Evolutionary conservation across 1,284 basidiomycete species (phyloP).

Genomic region (Microbotryum violaceum): DNA sequence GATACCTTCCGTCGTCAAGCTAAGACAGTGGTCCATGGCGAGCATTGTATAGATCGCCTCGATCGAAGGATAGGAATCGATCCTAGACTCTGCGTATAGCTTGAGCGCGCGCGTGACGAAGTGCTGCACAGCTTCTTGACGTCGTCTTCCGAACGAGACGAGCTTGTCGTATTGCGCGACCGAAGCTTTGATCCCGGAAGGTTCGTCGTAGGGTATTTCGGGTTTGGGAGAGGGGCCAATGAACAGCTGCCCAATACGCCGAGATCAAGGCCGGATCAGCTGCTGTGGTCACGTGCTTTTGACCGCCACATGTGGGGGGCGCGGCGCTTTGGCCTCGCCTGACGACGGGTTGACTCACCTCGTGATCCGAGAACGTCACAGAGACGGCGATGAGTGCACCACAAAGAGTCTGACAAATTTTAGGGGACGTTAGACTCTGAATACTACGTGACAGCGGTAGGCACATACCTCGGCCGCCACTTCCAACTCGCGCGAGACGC

Average conservation of each 20-base stretch:
- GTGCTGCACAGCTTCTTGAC: constrained; percentile 6
- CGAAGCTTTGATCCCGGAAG: not conserved
- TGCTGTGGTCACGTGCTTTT: not conserved
- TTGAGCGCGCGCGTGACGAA: constrained; percentile 6
- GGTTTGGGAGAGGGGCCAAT: not conserved
- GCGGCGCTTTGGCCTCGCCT: not conserved
- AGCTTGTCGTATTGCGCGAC: not conserved
- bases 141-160: not conserved
- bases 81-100: constrained; percentile 12
- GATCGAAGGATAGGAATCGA: constrained; percentile 10
- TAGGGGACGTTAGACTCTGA: not conserved
- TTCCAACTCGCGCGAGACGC: constrained; percentile 13
- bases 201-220: constrained; percentile 4
- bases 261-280: too few species aligned
- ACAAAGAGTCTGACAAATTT: constrained; percentile 7
- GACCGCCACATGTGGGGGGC: not conserved
- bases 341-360: not conserved
- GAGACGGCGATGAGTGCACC: constrained; percentile 16
- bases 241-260: not conserved
- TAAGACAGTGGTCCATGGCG: constrained; percentile 8
- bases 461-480: constrained; percentile 14
- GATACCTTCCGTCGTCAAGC: constrained; percentile 2
- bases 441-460: too few species aligned
- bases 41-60: constrained; percentile 12
- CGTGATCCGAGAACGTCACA: constrained; percentile 14